phyloP scores from a whole-genome alignment of 208 protist genomes.

The Herpetomonas tarakana region DNA sequence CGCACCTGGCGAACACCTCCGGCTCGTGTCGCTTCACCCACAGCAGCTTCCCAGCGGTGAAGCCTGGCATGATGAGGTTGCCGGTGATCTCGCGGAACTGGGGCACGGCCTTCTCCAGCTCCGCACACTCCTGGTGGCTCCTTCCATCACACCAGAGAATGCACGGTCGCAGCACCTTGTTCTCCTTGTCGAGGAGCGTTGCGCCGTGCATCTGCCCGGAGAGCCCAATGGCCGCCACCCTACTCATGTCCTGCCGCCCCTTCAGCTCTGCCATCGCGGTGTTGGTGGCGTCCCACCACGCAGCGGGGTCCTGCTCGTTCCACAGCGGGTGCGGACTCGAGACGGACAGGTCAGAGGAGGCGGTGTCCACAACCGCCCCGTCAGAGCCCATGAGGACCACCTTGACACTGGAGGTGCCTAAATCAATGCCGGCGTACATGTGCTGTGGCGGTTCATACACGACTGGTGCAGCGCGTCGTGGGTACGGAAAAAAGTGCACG shows the following conservation, averaged over 20 bases:
- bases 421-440: slow-evolving; percentile 72
- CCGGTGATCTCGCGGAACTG: slow-evolving; percentile 56
- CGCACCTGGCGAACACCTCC: slow-evolving; percentile 46
- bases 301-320: slow-evolving; percentile 62
- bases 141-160: slow-evolving; percentile 82
- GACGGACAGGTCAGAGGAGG: slow-evolving; percentile 37
- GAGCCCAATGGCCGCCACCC: slow-evolving; percentile 54
- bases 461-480: neutral
- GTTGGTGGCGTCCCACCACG: slow-evolving; percentile 65
- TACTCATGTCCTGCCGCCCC: slow-evolving; percentile 39
- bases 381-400: slow-evolving; percentile 51
- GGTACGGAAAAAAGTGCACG: neutral
- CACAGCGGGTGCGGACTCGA: slow-evolving; percentile 63
- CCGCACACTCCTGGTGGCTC: slow-evolving; percentile 56
- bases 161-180: slow-evolving; percentile 64
- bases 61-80: slow-evolving; percentile 84
- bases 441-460: neutral
- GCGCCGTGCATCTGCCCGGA: slow-evolving; percentile 76
- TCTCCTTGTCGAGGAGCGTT: slow-evolving; percentile 55
- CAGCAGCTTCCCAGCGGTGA: slow-evolving; percentile 75
- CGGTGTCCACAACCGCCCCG: slow-evolving; percentile 60
- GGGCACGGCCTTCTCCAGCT: slow-evolving; percentile 60
- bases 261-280: slow-evolving; percentile 48
- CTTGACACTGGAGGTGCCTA: slow-evolving; percentile 74
- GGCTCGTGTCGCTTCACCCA: slow-evolving; percentile 76